Conservation (phyloP, 1,139 yeast genomes). For the Barnettozyma hawaiiensis region DNA sequence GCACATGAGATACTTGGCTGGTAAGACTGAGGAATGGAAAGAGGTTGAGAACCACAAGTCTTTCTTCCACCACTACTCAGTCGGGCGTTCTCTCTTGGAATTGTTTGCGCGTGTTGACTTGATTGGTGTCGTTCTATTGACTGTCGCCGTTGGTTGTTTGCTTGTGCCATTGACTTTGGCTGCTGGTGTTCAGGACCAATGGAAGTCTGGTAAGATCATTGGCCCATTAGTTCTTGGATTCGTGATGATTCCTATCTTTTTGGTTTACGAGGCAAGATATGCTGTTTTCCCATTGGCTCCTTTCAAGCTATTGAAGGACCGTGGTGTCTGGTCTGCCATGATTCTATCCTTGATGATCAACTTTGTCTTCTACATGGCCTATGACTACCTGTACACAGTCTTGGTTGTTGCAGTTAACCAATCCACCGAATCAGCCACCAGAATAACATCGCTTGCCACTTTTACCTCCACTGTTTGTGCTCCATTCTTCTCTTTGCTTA, state of each 20-base stretch:
- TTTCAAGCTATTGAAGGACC: slow-evolving; percentile 48
- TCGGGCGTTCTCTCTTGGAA: slow-evolving; percentile 20
- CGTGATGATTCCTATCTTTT: slow-evolving; percentile 47
- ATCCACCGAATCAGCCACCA: slow-evolving; percentile 53
- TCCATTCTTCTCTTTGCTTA: slow-evolving; percentile 49
- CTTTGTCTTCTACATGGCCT: slow-evolving; percentile 63
- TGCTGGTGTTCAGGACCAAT: slow-evolving; percentile 47
- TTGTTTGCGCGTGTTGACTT: slow-evolving; percentile 47
- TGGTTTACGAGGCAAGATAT: slow-evolving; percentile 47
- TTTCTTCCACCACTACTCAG: slow-evolving; percentile 27
- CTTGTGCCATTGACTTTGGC: slow-evolving; percentile 49
- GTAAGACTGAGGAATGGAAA: slow-evolving; percentile 42
- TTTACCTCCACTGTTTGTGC: slow-evolving; percentile 63
- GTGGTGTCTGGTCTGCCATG: slow-evolving; percentile 65
- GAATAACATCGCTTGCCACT: slow-evolving; percentile 57
- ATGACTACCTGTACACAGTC: slow-evolving; percentile 61
- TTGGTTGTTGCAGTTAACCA: slow-evolving; percentile 58
- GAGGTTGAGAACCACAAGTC: slow-evolving; percentile 29
- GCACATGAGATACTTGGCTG: slow-evolving; percentile 54
- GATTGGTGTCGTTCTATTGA: slow-evolving; percentile 45
- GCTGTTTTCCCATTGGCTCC: slow-evolving; percentile 59
- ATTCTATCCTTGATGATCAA: slow-evolving; percentile 35
- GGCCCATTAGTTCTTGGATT: slow-evolving; percentile 65
- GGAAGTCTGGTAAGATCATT: slow-evolving; percentile 53
- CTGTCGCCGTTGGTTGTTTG: slow-evolving; percentile 49